Evolutionary conservation across 805 yeast genomes (phyloP).

Genomic region (Lipomyces kockii): DNA sequence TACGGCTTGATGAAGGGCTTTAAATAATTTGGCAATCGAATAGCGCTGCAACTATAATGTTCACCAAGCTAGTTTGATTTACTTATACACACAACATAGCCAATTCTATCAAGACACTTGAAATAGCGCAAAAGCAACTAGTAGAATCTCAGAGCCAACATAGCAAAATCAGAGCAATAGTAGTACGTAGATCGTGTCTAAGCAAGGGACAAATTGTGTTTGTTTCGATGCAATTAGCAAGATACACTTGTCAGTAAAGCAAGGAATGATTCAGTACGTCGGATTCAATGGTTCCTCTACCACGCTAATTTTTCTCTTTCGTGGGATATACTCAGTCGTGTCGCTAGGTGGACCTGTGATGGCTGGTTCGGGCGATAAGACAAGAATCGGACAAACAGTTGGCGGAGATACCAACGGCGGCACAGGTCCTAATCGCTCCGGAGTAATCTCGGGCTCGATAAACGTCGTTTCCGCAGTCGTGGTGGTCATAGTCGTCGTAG

Average conservation of each 20-base stretch:
- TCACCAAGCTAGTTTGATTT: not conserved
- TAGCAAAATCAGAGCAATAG: not conserved
- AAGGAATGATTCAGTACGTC: not conserved
- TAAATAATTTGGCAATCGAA: too few relatives aligned
- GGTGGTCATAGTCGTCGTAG: too few relatives aligned
- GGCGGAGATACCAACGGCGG: not conserved
- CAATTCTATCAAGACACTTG: not conserved
- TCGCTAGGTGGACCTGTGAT: not conserved
- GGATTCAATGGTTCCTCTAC: constrained; percentile 20
- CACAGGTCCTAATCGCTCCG: not conserved
- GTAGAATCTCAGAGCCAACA: not conserved
- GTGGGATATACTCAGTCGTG: not conserved
- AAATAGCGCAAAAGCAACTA: not conserved
- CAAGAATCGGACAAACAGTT: not conserved
- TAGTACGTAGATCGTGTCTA: not conserved
- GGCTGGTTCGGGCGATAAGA: not conserved
- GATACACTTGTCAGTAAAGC: too few relatives aligned
- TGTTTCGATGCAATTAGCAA: not conserved
- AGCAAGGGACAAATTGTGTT: not conserved
- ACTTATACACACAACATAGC: not conserved
- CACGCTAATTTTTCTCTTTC: constrained; percentile 33
- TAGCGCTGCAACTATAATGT: too few relatives aligned
- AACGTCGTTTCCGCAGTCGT: constrained; percentile 6
- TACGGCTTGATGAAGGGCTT: too few relatives aligned
- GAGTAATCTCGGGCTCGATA: not conserved